Base-by-base conservation (phyloP, 352 stramenopile species). In the Phytopythium kandeliae region DNA sequence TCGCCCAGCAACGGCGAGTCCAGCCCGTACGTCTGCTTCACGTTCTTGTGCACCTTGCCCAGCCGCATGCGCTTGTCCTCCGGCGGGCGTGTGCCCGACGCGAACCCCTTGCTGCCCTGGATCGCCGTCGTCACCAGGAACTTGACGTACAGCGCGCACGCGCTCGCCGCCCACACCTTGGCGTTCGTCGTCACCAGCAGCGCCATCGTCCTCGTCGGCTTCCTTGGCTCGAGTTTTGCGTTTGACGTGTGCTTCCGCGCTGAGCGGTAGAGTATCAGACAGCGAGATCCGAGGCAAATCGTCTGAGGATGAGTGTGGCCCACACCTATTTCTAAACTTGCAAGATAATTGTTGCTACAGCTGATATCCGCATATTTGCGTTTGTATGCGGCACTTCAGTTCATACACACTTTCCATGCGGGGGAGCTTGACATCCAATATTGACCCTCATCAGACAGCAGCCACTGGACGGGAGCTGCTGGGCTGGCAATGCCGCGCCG, bases 41-140 rank as follows among this genome's bases (percentile, higher is more conserved):
- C 41, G 25, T 57, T 57, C 47, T 53, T 44, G 47, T 44, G 44
- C 21, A 35, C 33, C 21, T 33, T 53, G 19, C 33, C 47, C n/a
- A 53, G 1, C 13, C 21, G 35, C 47, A 53, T 33, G 21, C 16
- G 33, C 31, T 15, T 22, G 56, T 74, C 65, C 56, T 74, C 65
- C 21, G 65, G 65, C 22, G 65, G 62, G 17, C 66, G 66, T 2
- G 45, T 51, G 24, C 66, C 66, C 1, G 62, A 56, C 25, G 44
- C 31, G 37, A 75, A 72, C 12, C 54, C 62, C 52, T 65, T 72
- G 31, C 55, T 49, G 38, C 57, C 62, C 55, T 75, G 66, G 24
- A 71, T 58, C 16, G 51, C 33, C n/a, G 58, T 52, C n/a, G 62
- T 64, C 24, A 58, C 47, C 43, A 69, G 47, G 47, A 68, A 71